phyloP scores from a whole-genome alignment of 768 basidiomycete species.

The Amanita phalloides region DNA sequence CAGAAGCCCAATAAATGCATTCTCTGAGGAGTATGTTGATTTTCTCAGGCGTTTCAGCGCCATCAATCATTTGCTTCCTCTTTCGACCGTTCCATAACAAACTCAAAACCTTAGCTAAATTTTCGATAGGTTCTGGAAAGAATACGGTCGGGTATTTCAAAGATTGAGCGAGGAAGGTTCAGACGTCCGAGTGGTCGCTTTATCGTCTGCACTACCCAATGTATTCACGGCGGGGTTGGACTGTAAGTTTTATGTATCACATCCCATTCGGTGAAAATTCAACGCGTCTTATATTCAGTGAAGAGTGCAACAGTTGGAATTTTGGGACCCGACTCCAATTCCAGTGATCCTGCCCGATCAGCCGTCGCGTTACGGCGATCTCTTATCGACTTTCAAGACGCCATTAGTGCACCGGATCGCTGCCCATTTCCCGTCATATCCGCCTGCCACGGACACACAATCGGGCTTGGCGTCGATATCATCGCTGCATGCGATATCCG shows the following conservation, averaged over 20 bases:
- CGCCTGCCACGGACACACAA: conserved; percentile 63
- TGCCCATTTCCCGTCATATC: conserved; percentile 76
- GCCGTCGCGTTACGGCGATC: conserved; percentile 37
- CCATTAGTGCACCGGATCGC: conserved; percentile 56
- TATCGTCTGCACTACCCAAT: conserved; percentile 62
- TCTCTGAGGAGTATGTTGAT: conserved; percentile 27
- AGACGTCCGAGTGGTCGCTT: conserved; percentile 60
- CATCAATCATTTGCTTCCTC: not conserved
- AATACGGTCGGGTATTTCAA: conserved; percentile 55
- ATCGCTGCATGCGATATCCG: conserved; percentile 70
- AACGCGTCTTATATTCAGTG: conserved; percentile 13
- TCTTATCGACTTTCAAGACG: conserved; percentile 54
- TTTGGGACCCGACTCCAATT: conserved; percentile 7
- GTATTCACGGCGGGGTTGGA: conserved; percentile 82
- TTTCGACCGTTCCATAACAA: no score
- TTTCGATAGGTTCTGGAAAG: conserved; percentile 36
- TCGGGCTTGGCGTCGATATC: conserved; percentile 77
- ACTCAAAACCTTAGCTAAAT: no score
- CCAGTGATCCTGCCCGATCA: conserved; percentile 38
- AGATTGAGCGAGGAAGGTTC: conserved; percentile 32
- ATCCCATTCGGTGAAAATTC: not conserved
- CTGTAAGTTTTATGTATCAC: conserved; percentile 27
- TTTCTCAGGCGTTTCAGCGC: not conserved
- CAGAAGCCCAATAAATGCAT: conserved; percentile 62
- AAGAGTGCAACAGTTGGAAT: conserved; percentile 17